Conservation (phyloP, 805 yeast genomes). For the Wickerhamiella galacta region DNA sequence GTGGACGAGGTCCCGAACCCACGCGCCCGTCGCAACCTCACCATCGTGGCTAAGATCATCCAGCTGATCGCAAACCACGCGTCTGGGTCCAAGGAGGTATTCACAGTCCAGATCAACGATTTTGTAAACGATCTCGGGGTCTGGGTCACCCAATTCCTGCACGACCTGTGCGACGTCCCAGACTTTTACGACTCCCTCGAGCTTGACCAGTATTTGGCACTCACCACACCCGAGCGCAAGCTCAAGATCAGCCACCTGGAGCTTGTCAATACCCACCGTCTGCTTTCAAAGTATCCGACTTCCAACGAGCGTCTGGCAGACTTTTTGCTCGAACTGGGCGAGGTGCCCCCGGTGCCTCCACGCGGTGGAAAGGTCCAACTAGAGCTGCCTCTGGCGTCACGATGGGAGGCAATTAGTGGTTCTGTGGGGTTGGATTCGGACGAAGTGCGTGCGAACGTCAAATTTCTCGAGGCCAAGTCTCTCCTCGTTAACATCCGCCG, state of each 20-base stretch:
- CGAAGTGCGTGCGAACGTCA: conserved; percentile 18
- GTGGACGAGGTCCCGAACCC: conserved; percentile 24
- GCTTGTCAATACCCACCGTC: conserved; percentile 21
- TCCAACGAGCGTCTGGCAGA: conserved; percentile 4
- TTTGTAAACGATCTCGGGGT: conserved; percentile 19
- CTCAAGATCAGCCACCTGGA: conserved; percentile 23
- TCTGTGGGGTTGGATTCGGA: conserved; percentile 15
- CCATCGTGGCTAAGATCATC: conserved; percentile 64
- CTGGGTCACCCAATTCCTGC: conserved; percentile 20
- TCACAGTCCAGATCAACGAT: conserved; percentile 16
- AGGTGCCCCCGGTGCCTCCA: conserved; percentile 18
- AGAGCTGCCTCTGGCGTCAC: conserved; percentile 19
- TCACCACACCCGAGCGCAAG: conserved; percentile 20
- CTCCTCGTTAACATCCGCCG: conserved; percentile 22
- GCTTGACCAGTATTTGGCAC: conserved; percentile 25
- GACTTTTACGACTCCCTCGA: conserved; percentile 26
- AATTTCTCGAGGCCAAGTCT: conserved; percentile 23
- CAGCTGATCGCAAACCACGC: conserved; percentile 82
- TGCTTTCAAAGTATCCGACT: conserved; percentile 20
- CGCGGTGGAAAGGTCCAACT: conserved; percentile 18
- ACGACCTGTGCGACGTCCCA: conserved; percentile 25
- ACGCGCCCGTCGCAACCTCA: conserved; percentile 43
- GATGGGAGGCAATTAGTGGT: conserved; percentile 21
- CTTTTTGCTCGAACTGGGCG: conserved; percentile 19
- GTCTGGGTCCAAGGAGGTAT: conserved; percentile 36